Conservation (phyloP, 345 rosid genomes). For the Eucalyptus polybractea region DNA sequence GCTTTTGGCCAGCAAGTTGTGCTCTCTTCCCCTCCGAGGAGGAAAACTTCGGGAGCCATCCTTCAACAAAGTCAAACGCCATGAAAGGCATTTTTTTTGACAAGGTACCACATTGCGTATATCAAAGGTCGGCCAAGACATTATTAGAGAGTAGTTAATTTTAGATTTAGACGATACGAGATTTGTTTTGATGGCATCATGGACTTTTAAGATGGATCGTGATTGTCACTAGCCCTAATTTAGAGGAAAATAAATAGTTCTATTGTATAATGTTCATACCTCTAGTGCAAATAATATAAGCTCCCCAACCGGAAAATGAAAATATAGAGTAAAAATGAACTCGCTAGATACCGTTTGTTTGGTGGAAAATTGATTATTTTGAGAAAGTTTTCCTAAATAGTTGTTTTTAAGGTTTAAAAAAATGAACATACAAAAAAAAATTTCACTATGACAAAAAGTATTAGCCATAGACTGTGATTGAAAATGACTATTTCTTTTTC, state of each 20-base stretch:
- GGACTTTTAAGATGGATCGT: neutral
- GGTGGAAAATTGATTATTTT: neutral
- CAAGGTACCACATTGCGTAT: neutral
- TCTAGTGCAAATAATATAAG: neutral
- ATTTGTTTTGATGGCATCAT: neutral
- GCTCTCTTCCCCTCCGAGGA: neutral
- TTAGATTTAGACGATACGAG: neutral
- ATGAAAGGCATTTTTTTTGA: neutral
- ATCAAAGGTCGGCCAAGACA: neutral
- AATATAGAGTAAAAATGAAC: neutral
- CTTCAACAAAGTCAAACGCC: neutral
- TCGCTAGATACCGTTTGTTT: fast-evolving
- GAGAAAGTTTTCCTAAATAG: neutral
- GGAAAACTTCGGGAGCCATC: neutral
- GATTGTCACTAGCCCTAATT: neutral
- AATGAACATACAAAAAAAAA: fast-evolving
- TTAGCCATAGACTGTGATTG: neutral
- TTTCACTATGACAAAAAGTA: neutral
- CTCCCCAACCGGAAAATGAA: neutral
- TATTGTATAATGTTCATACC: neutral
- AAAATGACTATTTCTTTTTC: neutral
- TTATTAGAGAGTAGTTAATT: neutral
- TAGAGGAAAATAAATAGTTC: neutral
- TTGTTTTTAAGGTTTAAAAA: fast-evolving
- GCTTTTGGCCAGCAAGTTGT: neutral